Percentiles rank a stretch among this genome's conserved stretches.
phyloP scores from a whole-genome alignment of 805 yeast species.

The Tetrapisispora fleetii region DNA sequence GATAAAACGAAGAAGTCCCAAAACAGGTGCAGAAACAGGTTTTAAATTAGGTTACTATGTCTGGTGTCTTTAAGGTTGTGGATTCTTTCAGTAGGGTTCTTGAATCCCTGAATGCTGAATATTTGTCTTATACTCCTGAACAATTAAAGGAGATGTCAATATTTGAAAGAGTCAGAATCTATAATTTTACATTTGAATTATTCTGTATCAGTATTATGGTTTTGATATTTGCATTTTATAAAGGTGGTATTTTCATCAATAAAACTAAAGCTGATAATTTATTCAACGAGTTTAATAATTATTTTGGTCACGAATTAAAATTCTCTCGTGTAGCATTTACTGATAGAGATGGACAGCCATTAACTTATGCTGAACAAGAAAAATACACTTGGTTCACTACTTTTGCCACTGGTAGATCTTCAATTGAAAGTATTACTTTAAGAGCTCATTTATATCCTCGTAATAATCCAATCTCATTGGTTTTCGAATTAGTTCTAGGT shows the following conservation, averaged over 20 bases:
- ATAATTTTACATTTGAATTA: slow-evolving; percentile 73
- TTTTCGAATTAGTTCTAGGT: slow-evolving; percentile 52
- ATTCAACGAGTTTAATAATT: slow-evolving; percentile 40
- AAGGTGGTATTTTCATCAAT: slow-evolving; percentile 53
- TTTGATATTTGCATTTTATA: slow-evolving; percentile 41
- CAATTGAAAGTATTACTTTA: slow-evolving; percentile 53
- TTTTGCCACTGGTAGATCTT: slow-evolving; percentile 84
- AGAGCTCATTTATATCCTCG: slow-evolving; percentile 64
- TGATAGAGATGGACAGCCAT: slow-evolving; percentile 13
- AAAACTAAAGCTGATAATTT: slow-evolving; percentile 42
- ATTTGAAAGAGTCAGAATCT: slow-evolving; percentile 43
- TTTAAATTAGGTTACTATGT: slow-evolving; percentile 4
- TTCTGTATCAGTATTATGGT: slow-evolving; percentile 43
- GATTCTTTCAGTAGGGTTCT: slow-evolving; percentile 9
- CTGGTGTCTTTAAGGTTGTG: slow-evolving; percentile 11
- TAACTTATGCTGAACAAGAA: slow-evolving; percentile 31
- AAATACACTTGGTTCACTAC: slow-evolving; percentile 35
- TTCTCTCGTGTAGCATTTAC: slow-evolving; percentile 55
- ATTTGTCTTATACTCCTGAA: slow-evolving; percentile 30
- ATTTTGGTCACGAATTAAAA: slow-evolving; percentile 43
- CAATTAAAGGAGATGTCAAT: slow-evolving; percentile 53
- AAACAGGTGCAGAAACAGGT: not conserved
- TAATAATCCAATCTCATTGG: slow-evolving; percentile 63
- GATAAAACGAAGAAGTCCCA: no score
- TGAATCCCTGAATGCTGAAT: slow-evolving; percentile 23